phyloP scores from a whole-genome alignment of 2,329 filamentous ascomycete species.

The Penicillium hordei region DNA sequence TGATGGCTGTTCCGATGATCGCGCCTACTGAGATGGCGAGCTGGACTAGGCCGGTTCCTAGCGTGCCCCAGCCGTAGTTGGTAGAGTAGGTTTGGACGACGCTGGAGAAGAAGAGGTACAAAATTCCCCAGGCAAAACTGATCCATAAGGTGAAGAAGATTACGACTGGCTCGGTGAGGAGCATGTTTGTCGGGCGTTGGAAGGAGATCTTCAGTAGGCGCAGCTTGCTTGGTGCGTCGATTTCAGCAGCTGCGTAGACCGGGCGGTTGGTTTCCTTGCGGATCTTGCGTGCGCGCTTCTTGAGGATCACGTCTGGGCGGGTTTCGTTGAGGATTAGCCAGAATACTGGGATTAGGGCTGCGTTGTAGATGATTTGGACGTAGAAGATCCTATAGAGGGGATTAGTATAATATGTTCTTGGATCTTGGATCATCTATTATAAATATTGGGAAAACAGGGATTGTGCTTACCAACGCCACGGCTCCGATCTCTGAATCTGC shows the following conservation, averaged over 20 bases:
- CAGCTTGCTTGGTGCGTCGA: conserved; percentile 18
- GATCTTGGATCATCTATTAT: neutral
- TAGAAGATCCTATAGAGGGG: conserved; percentile 44
- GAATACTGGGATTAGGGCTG: conserved; percentile 43
- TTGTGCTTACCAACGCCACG: conserved; percentile 44
- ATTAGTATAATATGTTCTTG: neutral
- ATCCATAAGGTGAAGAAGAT: conserved; percentile 48
- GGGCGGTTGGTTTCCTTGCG: conserved; percentile 38
- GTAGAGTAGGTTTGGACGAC: conserved; percentile 43
- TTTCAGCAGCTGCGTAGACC: conserved; percentile 29
- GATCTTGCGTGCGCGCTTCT: conserved; percentile 40
- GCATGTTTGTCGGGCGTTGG: conserved; percentile 41
- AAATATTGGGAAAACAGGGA: too few species aligned
- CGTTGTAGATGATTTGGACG: conserved; percentile 47
- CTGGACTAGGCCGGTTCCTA: conserved; percentile 41
- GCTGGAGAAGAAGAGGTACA: conserved; percentile 45
- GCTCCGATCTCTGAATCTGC: conserved; percentile 34
- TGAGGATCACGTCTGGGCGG: conserved; percentile 44
- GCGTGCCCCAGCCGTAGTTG: conserved; percentile 39
- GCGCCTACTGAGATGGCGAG: conserved; percentile 46
- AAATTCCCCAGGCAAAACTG: conserved; percentile 46
- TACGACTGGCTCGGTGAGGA: conserved; percentile 45
- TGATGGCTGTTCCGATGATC: conserved; percentile 43
- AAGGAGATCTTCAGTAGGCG: conserved; percentile 40
- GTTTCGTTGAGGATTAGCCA: conserved; percentile 45